Evolutionary conservation across 176 grass and related monocot species (phyloP).

Genomic region (Eragrostis curvula): DNA sequence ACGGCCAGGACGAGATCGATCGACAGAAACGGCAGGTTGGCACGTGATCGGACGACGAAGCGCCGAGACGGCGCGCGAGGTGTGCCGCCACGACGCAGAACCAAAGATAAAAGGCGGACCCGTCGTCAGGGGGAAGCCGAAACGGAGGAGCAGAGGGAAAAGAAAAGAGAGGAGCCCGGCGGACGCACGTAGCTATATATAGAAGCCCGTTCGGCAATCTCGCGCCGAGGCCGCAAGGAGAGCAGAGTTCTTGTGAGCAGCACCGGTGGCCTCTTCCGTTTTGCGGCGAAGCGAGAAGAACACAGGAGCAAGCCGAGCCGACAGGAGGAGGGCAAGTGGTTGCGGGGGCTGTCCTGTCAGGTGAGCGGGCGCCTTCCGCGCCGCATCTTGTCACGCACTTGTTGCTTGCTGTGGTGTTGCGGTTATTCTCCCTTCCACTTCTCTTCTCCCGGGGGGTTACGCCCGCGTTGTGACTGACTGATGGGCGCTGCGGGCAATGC

Average conservation of each 20-base stretch:
- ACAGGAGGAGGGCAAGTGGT: slow-evolving; percentile 9
- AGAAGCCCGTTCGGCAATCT: slow-evolving; percentile 1
- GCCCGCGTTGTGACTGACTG: slow-evolving; percentile 4
- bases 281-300: background rate
- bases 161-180: background rate
- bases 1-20: slow-evolving; percentile 18
- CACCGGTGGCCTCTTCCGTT: background rate
- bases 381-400: slow-evolving; percentile 51
- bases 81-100: background rate
- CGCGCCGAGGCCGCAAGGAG: background rate
- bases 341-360: slow-evolving; percentile 10
- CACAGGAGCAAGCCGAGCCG: background rate
- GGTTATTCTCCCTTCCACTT: background rate
- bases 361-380: slow-evolving; percentile 48
- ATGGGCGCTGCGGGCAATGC: slow-evolving; percentile 39
- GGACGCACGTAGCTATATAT: background rate
- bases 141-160: background rate
- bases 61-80: slow-evolving; percentile 3
- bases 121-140: background rate
- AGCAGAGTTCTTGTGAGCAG: background rate
- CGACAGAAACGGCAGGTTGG: background rate
- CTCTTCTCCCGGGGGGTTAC: background rate
- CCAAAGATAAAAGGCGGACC: background rate
- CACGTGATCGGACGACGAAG: slow-evolving; percentile 28
- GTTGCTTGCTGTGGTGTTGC: background rate